Conservation (phyloP, 306 rosid genomes). For the Pueraria montana region DNA sequence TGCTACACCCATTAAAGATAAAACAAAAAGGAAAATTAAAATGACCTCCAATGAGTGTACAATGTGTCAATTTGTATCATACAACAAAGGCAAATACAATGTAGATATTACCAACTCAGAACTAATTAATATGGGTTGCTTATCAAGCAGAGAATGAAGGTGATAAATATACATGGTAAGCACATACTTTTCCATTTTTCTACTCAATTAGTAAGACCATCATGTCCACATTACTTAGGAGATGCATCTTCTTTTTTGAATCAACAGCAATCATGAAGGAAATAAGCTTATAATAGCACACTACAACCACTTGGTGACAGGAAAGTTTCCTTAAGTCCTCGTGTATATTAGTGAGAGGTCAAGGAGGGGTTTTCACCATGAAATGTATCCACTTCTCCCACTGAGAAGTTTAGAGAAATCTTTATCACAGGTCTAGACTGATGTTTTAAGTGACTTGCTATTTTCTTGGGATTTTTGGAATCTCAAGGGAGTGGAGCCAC, state of each 20-base stretch:
- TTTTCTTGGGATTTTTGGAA: slow-evolving; percentile 5
- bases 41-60: slow-evolving; percentile 26
- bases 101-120: slow-evolving; percentile 36
- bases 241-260: not conserved
- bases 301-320: slow-evolving; percentile 21
- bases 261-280: slow-evolving; percentile 25
- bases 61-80: slow-evolving; percentile 10
- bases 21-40: slow-evolving; percentile 13
- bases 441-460: slow-evolving; percentile 1
- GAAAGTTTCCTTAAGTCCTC: slow-evolving; percentile 19
- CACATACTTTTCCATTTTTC: not conserved
- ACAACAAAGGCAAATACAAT: not conserved
- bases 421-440: not conserved
- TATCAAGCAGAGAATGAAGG: slow-evolving; percentile 35
- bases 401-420: not conserved
- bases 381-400: too few species aligned
- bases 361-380: too few species aligned
- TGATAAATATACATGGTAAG: slow-evolving; percentile 7
- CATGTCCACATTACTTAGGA: slow-evolving; percentile 3
- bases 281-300: slow-evolving; percentile 32
- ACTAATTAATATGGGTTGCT: slow-evolving; percentile 17
- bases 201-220: slow-evolving; percentile 8
- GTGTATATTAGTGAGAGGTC: slow-evolving; percentile 11
- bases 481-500: slow-evolving; percentile 21
- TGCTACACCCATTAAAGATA: slow-evolving; percentile 49